Conservation (phyloP, 108 stramenopile genomes). For the Craspedostauros australis region DNA sequence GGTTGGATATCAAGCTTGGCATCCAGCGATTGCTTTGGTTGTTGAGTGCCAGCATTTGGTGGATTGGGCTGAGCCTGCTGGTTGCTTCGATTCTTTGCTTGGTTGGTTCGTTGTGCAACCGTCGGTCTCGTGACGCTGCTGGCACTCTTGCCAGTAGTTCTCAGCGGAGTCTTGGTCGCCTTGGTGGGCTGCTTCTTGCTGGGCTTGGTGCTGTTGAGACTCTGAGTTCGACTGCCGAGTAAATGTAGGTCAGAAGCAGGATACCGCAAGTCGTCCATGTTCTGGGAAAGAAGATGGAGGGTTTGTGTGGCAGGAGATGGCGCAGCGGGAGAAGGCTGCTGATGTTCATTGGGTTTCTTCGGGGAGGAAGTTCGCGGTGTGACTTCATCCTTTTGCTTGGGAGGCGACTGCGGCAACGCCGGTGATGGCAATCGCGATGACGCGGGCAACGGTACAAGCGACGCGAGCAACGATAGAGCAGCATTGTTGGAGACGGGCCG, state of each 20-base stretch:
- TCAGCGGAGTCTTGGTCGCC: not conserved
- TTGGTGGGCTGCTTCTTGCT: not conserved
- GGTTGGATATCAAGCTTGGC: too few species aligned
- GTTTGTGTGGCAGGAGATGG: conserved; percentile 23
- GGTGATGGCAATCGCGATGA: too few species aligned
- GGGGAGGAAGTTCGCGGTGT: too few species aligned
- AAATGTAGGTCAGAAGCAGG: not conserved
- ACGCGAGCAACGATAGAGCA: too few species aligned
- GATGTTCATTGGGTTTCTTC: too few species aligned
- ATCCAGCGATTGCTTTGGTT: not conserved
- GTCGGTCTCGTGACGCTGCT: not conserved
- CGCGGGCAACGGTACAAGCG: too few species aligned
- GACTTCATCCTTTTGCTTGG: too few species aligned
- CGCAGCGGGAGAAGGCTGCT: too few species aligned
- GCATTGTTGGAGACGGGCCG: too few species aligned
- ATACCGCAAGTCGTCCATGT: conserved; percentile 20
- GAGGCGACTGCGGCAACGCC: too few species aligned
- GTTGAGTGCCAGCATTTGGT: not conserved
- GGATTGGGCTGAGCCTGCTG: not conserved
- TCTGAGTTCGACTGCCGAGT: not conserved
- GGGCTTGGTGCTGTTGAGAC: not conserved
- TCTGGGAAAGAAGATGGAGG: conserved; percentile 18
- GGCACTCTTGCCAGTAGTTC: not conserved
- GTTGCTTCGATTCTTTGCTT: not conserved
- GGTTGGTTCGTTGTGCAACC: not conserved